Evolutionary conservation across 345 rosid genomes (phyloP), one percentile per base, ranked within the genome.

Genomic region (Alliaria petiolata): DNA sequence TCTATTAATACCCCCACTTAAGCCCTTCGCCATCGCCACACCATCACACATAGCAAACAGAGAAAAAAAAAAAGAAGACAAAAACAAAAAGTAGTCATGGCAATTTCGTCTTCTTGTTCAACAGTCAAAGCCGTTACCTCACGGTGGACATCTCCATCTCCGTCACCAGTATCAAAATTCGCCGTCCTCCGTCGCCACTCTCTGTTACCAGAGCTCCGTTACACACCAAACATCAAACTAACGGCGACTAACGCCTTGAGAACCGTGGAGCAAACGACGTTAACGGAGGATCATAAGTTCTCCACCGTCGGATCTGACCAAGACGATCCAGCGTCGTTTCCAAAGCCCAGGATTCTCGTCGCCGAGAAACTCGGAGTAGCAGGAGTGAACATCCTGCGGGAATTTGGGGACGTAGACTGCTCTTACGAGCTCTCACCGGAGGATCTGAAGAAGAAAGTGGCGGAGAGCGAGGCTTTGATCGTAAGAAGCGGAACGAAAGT

Each of bases 401-500:
- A 64, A 66, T 83, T 74, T 35, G 96, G 86, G 4, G 66, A 85
- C 36, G 85, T 91, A 22, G 91, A 89, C 45, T 91, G 97, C 77
- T 80, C 79, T 12, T 87, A 89, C 64, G 87, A 83, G 20, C 84
- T 91, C 5, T 82, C 91, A 0, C 87, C 75, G 0, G 86, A 88
- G 31, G 82, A 83, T 36, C 84, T 91, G 1, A 77, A 85, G 64
- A 76, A 70, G 63, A 91, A 79, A 80, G 86, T 91, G 54, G 62
- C 76, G 4, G 60, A 53, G 36, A 85, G 81, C 67, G 92, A 91
- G 26, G 95, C 95, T 5, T 53, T 91, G 87, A 91, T 88, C 65
- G 92, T 91, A 49, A 84, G 97, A 79, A 91, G 97, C 43, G 92
- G 91, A 14, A 91, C 95, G n/a, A 88, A 88, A 81, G 97, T 91